Conservation (phyloP, 1,139 yeast genomes). For the Hemisphaericaspora xylanilytica region DNA sequence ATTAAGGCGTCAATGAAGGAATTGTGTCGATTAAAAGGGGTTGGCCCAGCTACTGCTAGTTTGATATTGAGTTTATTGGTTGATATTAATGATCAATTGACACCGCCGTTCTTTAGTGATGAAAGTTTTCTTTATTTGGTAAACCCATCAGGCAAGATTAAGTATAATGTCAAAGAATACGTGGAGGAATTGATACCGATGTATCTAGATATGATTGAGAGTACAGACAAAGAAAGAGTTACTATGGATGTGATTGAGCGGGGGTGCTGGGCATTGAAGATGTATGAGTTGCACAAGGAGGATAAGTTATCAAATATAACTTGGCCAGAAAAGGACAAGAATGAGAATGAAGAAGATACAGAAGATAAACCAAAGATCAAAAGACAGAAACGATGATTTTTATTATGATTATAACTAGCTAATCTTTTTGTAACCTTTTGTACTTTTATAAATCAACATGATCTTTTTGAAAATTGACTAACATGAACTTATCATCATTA, state of each 20-base stretch:
- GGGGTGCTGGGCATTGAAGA: slow-evolving; percentile 42
- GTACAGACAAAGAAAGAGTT: slow-evolving; percentile 2
- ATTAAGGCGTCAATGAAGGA: slow-evolving; percentile 27
- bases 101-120: slow-evolving; percentile 52
- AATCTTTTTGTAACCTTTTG: neutral
- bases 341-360: slow-evolving; percentile 4
- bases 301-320: slow-evolving; percentile 27
- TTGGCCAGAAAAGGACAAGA: slow-evolving; percentile 7
- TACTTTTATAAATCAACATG: slow-evolving; percentile 26
- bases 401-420: slow-evolving; percentile 2
- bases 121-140: slow-evolving; percentile 42
- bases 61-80: slow-evolving; percentile 36
- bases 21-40: slow-evolving; percentile 40
- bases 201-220: slow-evolving; percentile 18
- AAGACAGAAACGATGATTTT: slow-evolving; percentile 8
- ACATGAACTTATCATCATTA: slow-evolving; percentile 35
- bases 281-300: slow-evolving; percentile 23
- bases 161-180: slow-evolving; percentile 45
- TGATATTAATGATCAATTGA: slow-evolving; percentile 19
- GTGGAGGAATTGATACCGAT: slow-evolving; percentile 32
- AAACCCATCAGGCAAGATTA: slow-evolving; percentile 30
- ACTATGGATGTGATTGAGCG: slow-evolving; percentile 26
- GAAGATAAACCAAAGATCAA: slow-evolving; percentile 7
- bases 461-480: slow-evolving; percentile 42
- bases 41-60: slow-evolving; percentile 54